A percentile compares a stretch with the other conserved stretches of the same genome.
These are phyloP conservation scores for Zygoascus meyerae DNA, from an alignment of 1,139 yeast species.

Conservation along the genomic window DNA sequence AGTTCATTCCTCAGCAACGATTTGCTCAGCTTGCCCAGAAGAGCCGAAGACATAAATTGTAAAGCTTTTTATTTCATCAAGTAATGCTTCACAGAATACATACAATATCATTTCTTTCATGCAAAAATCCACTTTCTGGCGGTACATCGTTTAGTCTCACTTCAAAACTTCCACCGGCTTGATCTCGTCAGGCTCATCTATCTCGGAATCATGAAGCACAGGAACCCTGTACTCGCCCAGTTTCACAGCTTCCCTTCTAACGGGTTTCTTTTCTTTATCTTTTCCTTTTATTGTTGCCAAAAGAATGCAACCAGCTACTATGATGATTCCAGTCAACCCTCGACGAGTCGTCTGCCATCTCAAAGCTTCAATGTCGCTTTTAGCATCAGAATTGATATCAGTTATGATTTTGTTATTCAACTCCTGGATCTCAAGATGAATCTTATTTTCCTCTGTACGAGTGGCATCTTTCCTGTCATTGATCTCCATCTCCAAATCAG, in stretches of 20 bases:
- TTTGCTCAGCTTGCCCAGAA: conserved; percentile 53
- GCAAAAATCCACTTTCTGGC: background rate
- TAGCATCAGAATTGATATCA: conserved; percentile 71
- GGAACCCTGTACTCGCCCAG: conserved; percentile 30
- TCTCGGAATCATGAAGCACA: conserved; percentile 24
- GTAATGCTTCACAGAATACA: background rate
- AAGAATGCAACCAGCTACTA: conserved; percentile 45
- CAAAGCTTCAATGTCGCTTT: conserved; percentile 79
- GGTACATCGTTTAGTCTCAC: background rate
- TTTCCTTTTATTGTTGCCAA: conserved; percentile 45
- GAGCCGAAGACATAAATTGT: conserved; percentile 59
- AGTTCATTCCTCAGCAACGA: conserved; percentile 68
- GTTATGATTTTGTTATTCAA: conserved; percentile 82
- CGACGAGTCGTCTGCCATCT: conserved; percentile 93
- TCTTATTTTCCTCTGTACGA: conserved; percentile 64
- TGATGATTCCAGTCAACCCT: conserved; percentile 61
- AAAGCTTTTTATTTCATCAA: conserved; percentile 4
- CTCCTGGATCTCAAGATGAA: conserved; percentile 72
- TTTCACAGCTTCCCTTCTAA: conserved; percentile 25
- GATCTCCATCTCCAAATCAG: conserved; percentile 76
- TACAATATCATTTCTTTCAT: conserved; percentile 1
- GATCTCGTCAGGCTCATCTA: conserved; percentile 27
- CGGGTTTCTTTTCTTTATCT: conserved; percentile 29
- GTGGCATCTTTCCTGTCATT: conserved; percentile 86
- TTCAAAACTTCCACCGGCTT: conserved; percentile 24